Evolutionary conservation across 2,329 filamentous ascomycete genomes (phyloP).

Genomic region (Fusarium zealandicum): DNA sequence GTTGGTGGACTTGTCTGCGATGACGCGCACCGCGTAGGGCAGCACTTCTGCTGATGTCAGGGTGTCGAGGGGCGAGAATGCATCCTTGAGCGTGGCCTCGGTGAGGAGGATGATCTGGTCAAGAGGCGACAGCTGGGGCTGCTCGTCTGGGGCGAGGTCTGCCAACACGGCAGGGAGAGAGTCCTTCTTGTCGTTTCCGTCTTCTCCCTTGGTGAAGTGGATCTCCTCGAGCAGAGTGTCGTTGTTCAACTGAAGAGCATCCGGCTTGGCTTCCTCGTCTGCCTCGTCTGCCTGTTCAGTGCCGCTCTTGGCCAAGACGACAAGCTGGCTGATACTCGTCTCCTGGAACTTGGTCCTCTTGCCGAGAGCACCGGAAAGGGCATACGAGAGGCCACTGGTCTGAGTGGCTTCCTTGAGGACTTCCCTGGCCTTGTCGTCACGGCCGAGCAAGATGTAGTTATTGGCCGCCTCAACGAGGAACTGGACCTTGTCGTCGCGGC

Average conservation of each 20-base stretch:
- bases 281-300: conserved; percentile 34
- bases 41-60: conserved; percentile 93
- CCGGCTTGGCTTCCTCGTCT: conserved; percentile 56
- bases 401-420: conserved; percentile 73
- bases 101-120: conserved; percentile 92
- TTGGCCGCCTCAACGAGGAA: conserved; percentile 85
- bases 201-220: conserved; percentile 69
- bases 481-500: conserved; percentile 63
- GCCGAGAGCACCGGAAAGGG: conserved; percentile 83
- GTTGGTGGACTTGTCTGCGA: conserved; percentile 89
- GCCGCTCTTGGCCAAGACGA: conserved; percentile 85
- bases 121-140: conserved; percentile 81
- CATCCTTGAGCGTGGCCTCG: conserved; percentile 87
- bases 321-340: conserved; percentile 83
- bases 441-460: conserved; percentile 83
- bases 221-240: conserved; percentile 92
- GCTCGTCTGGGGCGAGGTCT: conserved; percentile 75
- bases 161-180: conserved; percentile 67
- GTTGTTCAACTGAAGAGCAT: conserved; percentile 82
- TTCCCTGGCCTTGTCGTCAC: conserved; percentile 76
- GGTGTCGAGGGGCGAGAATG: conserved; percentile 80
- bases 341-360: conserved; percentile 85
- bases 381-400: conserved; percentile 78
- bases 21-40: conserved; percentile 87
- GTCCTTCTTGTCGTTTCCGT: conserved; percentile 47